These are phyloP conservation scores for Saururus chinensis DNA, from an alignment of 164 flowering plant genomes.

Conservation along the genomic window DNA sequence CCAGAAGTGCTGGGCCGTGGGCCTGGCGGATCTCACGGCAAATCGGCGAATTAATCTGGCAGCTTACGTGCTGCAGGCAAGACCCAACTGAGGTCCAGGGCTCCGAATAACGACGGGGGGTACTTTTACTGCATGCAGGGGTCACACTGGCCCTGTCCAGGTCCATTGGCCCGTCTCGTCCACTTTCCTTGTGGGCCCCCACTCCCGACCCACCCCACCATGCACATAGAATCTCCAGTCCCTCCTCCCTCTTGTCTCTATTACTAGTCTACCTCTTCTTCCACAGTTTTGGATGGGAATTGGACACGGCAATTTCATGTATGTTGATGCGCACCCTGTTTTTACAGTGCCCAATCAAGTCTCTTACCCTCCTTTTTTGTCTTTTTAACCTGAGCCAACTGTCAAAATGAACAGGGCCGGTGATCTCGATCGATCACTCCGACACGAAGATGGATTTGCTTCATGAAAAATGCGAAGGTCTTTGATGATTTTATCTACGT, in stretches of 20 bases:
- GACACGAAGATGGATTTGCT: too few species aligned
- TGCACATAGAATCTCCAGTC: background rate
- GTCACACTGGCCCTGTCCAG: background rate
- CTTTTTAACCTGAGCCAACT: background rate
- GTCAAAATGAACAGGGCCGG: too few species aligned
- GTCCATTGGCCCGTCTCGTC: background rate
- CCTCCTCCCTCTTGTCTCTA: background rate
- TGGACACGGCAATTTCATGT: background rate
- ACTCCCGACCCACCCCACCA: too few species aligned
- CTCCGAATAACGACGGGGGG: background rate
- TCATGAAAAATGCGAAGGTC: too few species aligned
- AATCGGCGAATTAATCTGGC: background rate
- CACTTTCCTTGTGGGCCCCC: background rate
- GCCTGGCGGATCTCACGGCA: conserved; percentile 1
- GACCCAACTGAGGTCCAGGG: too few species aligned
- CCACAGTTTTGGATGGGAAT: background rate
- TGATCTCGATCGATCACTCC: too few species aligned
- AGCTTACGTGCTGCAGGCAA: too few species aligned
- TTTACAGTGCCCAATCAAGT: background rate
- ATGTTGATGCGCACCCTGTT: background rate
- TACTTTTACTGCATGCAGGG: conserved; percentile 1
- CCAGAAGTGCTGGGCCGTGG: background rate
- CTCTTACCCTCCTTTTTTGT: background rate
- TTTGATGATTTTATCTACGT: too few species aligned
- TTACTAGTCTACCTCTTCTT: too few species aligned